Percentiles rank a stretch among this genome's conserved stretches.
Evolutionary conservation across 2,329 filamentous ascomycete genomes (phyloP).

Genomic region (Diaporthe citri): DNA sequence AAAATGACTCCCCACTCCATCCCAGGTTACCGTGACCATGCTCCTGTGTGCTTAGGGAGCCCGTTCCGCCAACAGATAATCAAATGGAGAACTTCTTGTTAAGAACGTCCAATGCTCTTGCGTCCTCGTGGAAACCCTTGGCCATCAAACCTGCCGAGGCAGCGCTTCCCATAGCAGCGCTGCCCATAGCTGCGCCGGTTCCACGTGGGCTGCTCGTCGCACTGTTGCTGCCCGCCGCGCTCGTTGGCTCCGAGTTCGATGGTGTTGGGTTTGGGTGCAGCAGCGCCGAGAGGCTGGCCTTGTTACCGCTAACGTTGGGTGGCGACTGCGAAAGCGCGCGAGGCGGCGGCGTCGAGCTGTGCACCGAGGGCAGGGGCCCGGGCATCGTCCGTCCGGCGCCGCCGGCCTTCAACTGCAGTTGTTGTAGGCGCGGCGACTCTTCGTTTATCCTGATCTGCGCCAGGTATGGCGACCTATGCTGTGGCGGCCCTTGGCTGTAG

Average conservation of each 20-base stretch:
- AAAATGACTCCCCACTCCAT: constrained; percentile 20
- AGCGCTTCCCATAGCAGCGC: not conserved
- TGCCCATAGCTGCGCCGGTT: constrained; percentile 5
- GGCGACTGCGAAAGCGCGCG: constrained; percentile 64
- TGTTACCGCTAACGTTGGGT: constrained; percentile 56
- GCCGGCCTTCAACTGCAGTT: constrained; percentile 46
- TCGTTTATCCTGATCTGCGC: constrained; percentile 49
- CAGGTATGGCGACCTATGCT: constrained; percentile 49
- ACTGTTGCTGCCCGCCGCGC: constrained; percentile 58
- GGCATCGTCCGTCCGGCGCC: constrained; percentile 50
- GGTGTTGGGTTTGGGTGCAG: constrained; percentile 67
- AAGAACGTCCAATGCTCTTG: constrained; percentile 45
- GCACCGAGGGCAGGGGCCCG: constrained; percentile 52
- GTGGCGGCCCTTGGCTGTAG: constrained; percentile 41
- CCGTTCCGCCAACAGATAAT: not conserved
- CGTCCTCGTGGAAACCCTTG: constrained; percentile 44
- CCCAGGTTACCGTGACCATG: constrained; percentile 7
- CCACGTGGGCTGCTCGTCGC: constrained; percentile 63
- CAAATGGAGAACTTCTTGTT: constrained; percentile 48
- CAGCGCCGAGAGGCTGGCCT: constrained; percentile 61
- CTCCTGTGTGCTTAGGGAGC: not conserved
- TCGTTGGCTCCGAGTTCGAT: constrained; percentile 59
- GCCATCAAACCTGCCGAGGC: constrained; percentile 31
- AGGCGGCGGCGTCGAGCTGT: constrained; percentile 52
- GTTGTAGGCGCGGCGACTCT: constrained; percentile 60